Evolutionary conservation across 2,329 filamentous ascomycete genomes (phyloP).

Genomic region (Fusarium gaditjirri): DNA sequence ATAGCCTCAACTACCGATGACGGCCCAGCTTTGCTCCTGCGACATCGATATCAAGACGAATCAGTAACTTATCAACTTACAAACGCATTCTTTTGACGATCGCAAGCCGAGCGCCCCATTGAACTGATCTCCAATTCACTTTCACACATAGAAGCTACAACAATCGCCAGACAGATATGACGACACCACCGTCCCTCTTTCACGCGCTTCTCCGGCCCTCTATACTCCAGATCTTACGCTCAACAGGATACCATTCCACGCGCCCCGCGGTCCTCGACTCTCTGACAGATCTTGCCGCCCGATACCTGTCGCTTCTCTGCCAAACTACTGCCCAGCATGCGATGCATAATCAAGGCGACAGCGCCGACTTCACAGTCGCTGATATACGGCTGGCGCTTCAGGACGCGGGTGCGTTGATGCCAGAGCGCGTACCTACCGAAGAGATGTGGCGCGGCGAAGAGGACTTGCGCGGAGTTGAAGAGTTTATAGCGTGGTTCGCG

Average conservation of each 20-base stretch:
- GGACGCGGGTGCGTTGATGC: constrained; percentile 79
- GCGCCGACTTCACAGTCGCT: constrained; percentile 62
- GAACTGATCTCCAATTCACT: neutral
- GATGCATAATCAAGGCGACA: constrained; percentile 71
- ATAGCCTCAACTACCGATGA: constrained; percentile 43
- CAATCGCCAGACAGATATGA: constrained; percentile 50
- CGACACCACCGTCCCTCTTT: constrained; percentile 61
- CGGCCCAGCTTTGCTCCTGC: constrained; percentile 40
- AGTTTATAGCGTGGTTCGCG: constrained; percentile 82
- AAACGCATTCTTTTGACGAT: neutral
- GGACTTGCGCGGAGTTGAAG: constrained; percentile 80
- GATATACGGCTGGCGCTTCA: constrained; percentile 89
- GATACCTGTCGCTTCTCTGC: constrained; percentile 82
- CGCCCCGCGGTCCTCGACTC: constrained; percentile 85
- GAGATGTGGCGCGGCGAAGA: constrained; percentile 77
- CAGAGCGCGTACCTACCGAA: constrained; percentile 73
- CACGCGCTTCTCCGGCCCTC: constrained; percentile 86
- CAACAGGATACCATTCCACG: constrained; percentile 87
- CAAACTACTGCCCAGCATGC: constrained; percentile 78
- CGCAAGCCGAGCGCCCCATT: neutral
- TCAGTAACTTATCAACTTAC: constrained; percentile 22
- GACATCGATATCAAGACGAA: constrained; percentile 41
- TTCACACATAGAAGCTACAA: neutral
- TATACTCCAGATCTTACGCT: constrained; percentile 90
- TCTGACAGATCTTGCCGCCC: constrained; percentile 84